Percentiles rank a stretch among this genome's conserved stretches.
phyloP scores from a whole-genome alignment of 164 flowering plant species.

The Saururus chinensis region DNA sequence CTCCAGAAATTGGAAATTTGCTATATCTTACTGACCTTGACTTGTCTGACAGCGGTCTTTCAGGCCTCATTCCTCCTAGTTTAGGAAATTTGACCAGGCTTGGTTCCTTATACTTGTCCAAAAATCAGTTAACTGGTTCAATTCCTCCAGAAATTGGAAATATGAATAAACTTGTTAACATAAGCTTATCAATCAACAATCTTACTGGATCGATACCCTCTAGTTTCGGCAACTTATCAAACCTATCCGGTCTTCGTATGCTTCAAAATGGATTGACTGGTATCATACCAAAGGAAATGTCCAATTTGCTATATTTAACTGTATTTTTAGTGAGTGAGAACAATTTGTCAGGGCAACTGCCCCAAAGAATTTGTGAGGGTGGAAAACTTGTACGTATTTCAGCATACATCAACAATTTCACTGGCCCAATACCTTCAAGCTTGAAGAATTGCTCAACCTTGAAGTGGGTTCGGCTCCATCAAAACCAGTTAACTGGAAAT shows the following conservation, averaged over 20 bases:
- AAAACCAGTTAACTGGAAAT: constrained; percentile 37
- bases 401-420: constrained; percentile 8
- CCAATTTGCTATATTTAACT: background rate
- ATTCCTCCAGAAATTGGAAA: constrained; percentile 18
- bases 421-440: constrained; percentile 17
- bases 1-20: constrained; percentile 12
- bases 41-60: background rate
- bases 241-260: background rate
- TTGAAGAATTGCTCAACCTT: constrained; percentile 31
- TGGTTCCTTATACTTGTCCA: background rate
- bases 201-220: background rate
- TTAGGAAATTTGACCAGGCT: background rate
- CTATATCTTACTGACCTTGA: constrained; percentile 8
- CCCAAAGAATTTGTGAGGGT: constrained; percentile 8
- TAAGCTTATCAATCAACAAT: background rate
- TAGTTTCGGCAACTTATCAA: background rate
- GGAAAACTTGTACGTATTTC: constrained; percentile 1
- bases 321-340: constrained; percentile 1
- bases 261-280: background rate
- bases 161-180: constrained; percentile 1
- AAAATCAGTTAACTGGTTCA: constrained; percentile 13
- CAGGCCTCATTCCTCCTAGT: background rate
- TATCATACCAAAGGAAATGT: background rate
- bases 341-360: constrained; percentile 11
- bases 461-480: constrained; percentile 40